phyloP scores from a whole-genome alignment of 371 early-diverging fungal genomes.

The Conidiobolus coronatus region DNA sequence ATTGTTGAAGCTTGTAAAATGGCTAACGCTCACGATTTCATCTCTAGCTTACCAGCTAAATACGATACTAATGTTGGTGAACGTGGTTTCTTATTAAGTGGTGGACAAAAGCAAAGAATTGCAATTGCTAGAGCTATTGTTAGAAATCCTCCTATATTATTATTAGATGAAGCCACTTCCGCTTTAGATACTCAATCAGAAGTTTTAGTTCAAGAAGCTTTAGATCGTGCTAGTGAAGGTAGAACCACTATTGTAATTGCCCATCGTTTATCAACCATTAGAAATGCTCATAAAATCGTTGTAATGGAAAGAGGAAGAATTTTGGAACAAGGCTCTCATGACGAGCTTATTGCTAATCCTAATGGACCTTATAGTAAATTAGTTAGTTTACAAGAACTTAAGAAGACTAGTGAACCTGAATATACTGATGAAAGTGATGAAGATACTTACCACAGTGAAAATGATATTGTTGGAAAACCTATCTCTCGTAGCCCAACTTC shows the following conservation, averaged over 20 bases:
- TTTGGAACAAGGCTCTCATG: constrained; percentile 47
- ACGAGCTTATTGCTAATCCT: constrained; percentile 18
- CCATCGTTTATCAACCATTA: constrained; percentile 60
- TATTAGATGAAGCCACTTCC: constrained; percentile 41
- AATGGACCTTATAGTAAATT: constrained; percentile 28
- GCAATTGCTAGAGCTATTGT: constrained; percentile 62
- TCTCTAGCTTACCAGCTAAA: constrained; percentile 40
- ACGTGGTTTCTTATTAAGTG: constrained; percentile 22
- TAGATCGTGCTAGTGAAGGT: constrained; percentile 45
- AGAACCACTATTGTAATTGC: constrained; percentile 87
- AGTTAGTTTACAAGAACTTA: constrained; percentile 25
- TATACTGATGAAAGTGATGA: not conserved
- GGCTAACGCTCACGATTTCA: constrained; percentile 53
- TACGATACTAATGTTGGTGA: constrained; percentile 50
- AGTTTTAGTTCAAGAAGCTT: constrained; percentile 45
- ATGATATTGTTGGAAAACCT: not conserved
- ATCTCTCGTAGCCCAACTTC: not conserved
- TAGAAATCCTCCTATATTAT: constrained; percentile 34
- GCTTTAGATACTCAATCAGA: constrained; percentile 33
- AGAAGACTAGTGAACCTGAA: constrained; percentile 7
- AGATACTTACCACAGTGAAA: not conserved
- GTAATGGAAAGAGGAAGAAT: constrained; percentile 49
- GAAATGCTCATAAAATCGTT: constrained; percentile 61
- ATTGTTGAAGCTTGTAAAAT: constrained; percentile 28
- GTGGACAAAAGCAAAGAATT: constrained; percentile 32